Evolutionary conservation across 1,284 basidiomycete species (phyloP).

Genomic region (Meripilus lineatus): DNA sequence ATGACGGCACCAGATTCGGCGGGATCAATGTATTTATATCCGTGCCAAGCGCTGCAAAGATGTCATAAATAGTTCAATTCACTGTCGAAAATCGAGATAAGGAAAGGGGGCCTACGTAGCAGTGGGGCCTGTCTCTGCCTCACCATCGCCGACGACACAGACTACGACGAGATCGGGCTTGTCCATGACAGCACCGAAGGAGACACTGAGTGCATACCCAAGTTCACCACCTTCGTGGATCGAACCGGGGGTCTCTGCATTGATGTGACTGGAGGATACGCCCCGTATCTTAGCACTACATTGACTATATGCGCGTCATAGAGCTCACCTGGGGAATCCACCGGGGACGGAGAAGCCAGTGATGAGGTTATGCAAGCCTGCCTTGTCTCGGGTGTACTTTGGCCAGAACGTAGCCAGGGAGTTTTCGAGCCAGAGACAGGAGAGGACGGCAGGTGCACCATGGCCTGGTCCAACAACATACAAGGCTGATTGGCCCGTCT

Average conservation of each 20-base stretch:
- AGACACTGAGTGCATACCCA: slow-evolving; percentile 82
- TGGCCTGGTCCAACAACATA: slow-evolving; percentile 78
- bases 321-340: slow-evolving; percentile 54
- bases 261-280: slow-evolving; percentile 49
- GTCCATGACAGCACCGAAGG: slow-evolving; percentile 86
- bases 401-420: slow-evolving; percentile 72
- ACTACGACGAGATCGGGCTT: slow-evolving; percentile 79
- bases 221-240: slow-evolving; percentile 92
- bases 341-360: slow-evolving; percentile 61
- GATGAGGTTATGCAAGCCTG: slow-evolving; percentile 65
- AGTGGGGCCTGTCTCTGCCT: slow-evolving; percentile 83
- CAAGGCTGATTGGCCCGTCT: slow-evolving; percentile 53
- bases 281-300: background rate
- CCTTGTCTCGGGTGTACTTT: slow-evolving; percentile 58
- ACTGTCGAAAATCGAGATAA: background rate
- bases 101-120: slow-evolving; percentile 40
- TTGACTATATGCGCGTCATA: background rate
- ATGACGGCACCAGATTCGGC: slow-evolving; percentile 85
- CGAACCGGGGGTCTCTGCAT: slow-evolving; percentile 77
- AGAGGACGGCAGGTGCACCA: slow-evolving; percentile 77
- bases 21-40: slow-evolving; percentile 87
- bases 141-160: slow-evolving; percentile 83
- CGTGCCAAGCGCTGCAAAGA: slow-evolving; percentile 63
- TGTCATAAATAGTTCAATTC: background rate
- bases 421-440: slow-evolving; percentile 80